Evolutionary conservation across 2,329 filamentous ascomycete species (phyloP), one percentile per base, ranked within the genome.

Genomic region (Microsporum ferrugineum): DNA sequence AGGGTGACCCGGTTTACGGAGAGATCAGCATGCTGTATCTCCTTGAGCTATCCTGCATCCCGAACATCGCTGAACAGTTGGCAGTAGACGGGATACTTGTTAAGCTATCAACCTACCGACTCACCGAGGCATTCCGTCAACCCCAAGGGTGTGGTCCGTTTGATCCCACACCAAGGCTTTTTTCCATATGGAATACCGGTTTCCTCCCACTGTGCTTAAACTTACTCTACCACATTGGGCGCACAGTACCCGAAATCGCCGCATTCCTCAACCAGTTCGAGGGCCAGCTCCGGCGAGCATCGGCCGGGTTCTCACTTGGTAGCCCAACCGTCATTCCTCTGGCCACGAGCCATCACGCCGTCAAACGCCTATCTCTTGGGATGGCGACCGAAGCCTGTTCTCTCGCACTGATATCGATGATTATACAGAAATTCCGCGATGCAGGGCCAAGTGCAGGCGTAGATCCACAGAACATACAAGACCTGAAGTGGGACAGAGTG

Each of bases 201-300:
- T 82, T 97, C 61, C 79, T 99, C 2, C 94, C 94, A 0, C 78
- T 99, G 17, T 87, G 92, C 63, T 81, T 99, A 51, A 97, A 97
- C 72, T 80, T 99, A 33, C 82, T 99, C 23, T 84, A 87, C 62
- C 85, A 88, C 8, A 84, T 99, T 17, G 90, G 91, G 8, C 82
- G 85, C 0, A 88, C 89, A 1, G 91, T 91, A 0, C 84, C 87
- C 0, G 94, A 99, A 72, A 84, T 97, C 4, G 84, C 88, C 0
- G 86, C 86, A 62, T 95, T 97, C 70, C 80, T 99, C 33, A 95
- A 95, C 70, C 88, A 91, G 71, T 99, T 96, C 72, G 87, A 89
- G 8, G 82, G 85, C 55, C 85, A 97, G 62, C 80, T 99, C 7
- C 75, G 78, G 47, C 84, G 88, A 34, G 89, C 89, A 10, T 82